Percentiles rank a stretch among this genome's conserved stretches.
These are phyloP conservation scores for Ophioceras dolichostomum DNA, from an alignment of 2,329 filamentous ascomycete species.

Conservation along the genomic window DNA sequence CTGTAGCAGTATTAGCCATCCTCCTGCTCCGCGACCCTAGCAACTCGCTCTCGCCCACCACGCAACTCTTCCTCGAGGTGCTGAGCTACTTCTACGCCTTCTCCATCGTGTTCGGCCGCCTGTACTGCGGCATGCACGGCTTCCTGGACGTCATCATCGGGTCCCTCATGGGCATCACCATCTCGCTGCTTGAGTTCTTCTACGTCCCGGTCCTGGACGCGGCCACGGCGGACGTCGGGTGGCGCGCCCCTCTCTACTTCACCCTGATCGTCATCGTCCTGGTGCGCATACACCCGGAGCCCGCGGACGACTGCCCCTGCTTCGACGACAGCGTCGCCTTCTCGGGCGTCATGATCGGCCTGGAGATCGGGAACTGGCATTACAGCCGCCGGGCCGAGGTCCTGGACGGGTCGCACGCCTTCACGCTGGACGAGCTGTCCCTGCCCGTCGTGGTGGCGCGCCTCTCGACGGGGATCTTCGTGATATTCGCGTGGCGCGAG, in stretches of 20 bases:
- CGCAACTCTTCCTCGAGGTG: slow-evolving; percentile 50
- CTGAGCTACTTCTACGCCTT: slow-evolving; percentile 73
- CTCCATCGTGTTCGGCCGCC: slow-evolving; percentile 79
- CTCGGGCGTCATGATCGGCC: slow-evolving; percentile 76
- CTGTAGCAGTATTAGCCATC: slow-evolving; percentile 70
- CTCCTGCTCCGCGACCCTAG: slow-evolving; percentile 49
- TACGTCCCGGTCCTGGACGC: slow-evolving; percentile 52
- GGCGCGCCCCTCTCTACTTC: slow-evolving; percentile 51
- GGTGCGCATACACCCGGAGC: slow-evolving; percentile 86
- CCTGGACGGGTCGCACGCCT: slow-evolving; percentile 38
- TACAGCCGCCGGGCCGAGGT: slow-evolving; percentile 44
- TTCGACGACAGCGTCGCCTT: slow-evolving; percentile 95
- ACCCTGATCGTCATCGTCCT: slow-evolving; percentile 58
- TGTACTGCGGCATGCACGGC: slow-evolving; percentile 98
- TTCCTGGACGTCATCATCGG: slow-evolving; percentile 85
- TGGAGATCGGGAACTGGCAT: slow-evolving; percentile 76
- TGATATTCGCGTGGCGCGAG: slow-evolving; percentile 84
- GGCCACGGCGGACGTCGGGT: slow-evolving; percentile 55
- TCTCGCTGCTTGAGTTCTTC: slow-evolving; percentile 47
- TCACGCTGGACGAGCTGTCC: slow-evolving; percentile 55
- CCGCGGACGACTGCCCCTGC: slow-evolving; percentile 91
- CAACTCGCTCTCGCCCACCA: slow-evolving; percentile 38
- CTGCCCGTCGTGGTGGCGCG: slow-evolving; percentile 50
- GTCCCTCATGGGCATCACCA: slow-evolving; percentile 58
- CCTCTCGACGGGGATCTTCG: slow-evolving; percentile 65